Percentiles rank a stretch among this genome's conserved stretches.
phyloP scores from a whole-genome alignment of 2,329 filamentous ascomycete genomes.

The Penicillium sp. region DNA sequence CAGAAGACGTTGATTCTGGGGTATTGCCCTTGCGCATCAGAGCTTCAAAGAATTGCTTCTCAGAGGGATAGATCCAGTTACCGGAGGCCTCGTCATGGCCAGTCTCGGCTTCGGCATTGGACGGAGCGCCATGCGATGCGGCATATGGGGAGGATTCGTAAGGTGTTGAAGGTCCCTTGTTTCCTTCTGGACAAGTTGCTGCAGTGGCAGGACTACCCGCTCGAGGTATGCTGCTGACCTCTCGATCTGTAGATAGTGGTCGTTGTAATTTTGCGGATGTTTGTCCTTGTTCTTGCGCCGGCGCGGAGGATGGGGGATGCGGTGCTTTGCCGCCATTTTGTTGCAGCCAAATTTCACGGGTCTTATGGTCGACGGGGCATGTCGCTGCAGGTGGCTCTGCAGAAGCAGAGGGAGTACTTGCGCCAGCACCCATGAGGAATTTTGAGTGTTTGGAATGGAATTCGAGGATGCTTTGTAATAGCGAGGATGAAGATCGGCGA shows the following conservation, averaged over 20 bases:
- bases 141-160: constrained; percentile 34
- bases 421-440: constrained; percentile 41
- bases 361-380: constrained; percentile 90
- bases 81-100: constrained; percentile 70
- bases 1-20: constrained; percentile 53
- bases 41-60: constrained; percentile 97
- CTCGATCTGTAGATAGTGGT: constrained; percentile 67
- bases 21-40: constrained; percentile 90
- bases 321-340: constrained; percentile 46
- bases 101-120: constrained; percentile 79
- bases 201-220: constrained; percentile 43
- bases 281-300: constrained; percentile 33
- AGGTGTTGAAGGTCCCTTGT: constrained; percentile 36
- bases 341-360: constrained; percentile 83
- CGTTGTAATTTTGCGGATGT: constrained; percentile 37
- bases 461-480: constrained; percentile 16
- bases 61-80: constrained; percentile 97
- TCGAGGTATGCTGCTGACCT: constrained; percentile 78
- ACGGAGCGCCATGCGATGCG: constrained; percentile 50
- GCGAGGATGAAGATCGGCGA: constrained; percentile 22
- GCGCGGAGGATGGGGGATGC: constrained; percentile 36
- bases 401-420: constrained; percentile 39
- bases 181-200: constrained; percentile 27
- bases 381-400: constrained; percentile 43
- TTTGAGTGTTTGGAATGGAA: constrained; percentile 14